Conservation (phyloP, 768 basidiomycete species). For the Lactarius vividus region DNA sequence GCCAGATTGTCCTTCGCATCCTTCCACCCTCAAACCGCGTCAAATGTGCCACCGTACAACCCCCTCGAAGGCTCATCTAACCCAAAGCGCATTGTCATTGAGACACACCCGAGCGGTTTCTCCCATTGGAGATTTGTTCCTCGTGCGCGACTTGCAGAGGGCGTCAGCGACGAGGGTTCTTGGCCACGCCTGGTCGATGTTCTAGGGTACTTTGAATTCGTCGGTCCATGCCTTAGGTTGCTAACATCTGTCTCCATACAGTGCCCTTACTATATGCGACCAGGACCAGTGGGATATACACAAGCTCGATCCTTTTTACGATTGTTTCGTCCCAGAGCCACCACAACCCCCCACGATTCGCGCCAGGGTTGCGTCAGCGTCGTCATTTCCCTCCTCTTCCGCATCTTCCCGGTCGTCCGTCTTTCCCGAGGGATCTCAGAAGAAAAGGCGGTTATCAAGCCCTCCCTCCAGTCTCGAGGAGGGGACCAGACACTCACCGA, state of each 20-base stretch:
- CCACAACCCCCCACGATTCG: slow-evolving; percentile 33
- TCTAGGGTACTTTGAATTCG: slow-evolving; percentile 55
- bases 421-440: slow-evolving; percentile 2
- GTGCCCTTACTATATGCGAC: slow-evolving; percentile 49
- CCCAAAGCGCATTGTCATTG: slow-evolving; percentile 74
- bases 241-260: slow-evolving; percentile 30
- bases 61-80: slow-evolving; percentile 42
- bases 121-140: slow-evolving; percentile 79
- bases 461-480: slow-evolving; percentile 23
- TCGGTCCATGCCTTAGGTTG: not conserved
- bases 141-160: slow-evolving; percentile 55
- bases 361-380: slow-evolving; percentile 22
- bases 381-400: slow-evolving; percentile 20
- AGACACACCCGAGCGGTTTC: slow-evolving; percentile 47
- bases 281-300: slow-evolving; percentile 88
- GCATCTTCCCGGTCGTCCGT: slow-evolving; percentile 21
- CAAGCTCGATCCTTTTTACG: slow-evolving; percentile 74
- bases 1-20: slow-evolving; percentile 67
- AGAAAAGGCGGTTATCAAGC: slow-evolving; percentile 21
- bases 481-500: slow-evolving; percentile 12
- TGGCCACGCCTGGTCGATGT: slow-evolving; percentile 69
- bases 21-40: slow-evolving; percentile 64
- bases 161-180: slow-evolving; percentile 59
- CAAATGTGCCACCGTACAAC: slow-evolving; percentile 11
- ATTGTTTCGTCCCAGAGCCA: slow-evolving; percentile 49